phyloP scores from a whole-genome alignment of 2,329 filamentous ascomycete species.

The Colletotrichum gloeosporioides region DNA sequence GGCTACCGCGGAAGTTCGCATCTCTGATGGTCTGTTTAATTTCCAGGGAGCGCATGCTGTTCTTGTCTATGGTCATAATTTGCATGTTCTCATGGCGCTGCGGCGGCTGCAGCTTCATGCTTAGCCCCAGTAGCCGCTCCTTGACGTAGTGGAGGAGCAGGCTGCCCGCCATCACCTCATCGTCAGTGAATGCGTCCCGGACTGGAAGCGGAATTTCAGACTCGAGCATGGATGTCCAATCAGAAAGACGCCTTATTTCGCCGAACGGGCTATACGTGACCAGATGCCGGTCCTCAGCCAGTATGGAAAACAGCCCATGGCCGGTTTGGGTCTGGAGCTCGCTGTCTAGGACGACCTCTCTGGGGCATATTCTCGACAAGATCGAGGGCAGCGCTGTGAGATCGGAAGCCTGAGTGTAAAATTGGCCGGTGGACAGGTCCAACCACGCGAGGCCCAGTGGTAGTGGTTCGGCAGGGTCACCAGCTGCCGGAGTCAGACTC shows the following conservation, averaged over 20 bases:
- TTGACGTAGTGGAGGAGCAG: slow-evolving; percentile 85
- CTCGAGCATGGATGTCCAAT: slow-evolving; percentile 82
- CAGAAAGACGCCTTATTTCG: slow-evolving; percentile 54
- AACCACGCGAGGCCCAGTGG: slow-evolving; percentile 87
- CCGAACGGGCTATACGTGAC: slow-evolving; percentile 71
- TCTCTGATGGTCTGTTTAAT: slow-evolving; percentile 87
- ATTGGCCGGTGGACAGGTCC: slow-evolving; percentile 93
- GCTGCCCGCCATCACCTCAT: slow-evolving; percentile 79
- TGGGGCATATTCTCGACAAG: slow-evolving; percentile 81
- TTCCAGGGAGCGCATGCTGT: slow-evolving; percentile 87
- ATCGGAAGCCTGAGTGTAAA: slow-evolving; percentile 81
- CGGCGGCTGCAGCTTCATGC: slow-evolving; percentile 84
- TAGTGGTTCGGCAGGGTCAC: slow-evolving; percentile 26
- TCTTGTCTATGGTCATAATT: slow-evolving; percentile 90
- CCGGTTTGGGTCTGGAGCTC: slow-evolving; percentile 61
- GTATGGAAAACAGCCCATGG: slow-evolving; percentile 68
- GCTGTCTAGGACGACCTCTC: slow-evolving; percentile 83
- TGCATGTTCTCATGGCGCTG: slow-evolving; percentile 75
- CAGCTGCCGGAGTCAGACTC: slow-evolving; percentile 8
- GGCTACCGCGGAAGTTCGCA: slow-evolving; percentile 77
- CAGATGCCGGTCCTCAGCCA: slow-evolving; percentile 77
- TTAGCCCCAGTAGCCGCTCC: slow-evolving; percentile 76
- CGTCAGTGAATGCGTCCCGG: slow-evolving; percentile 62
- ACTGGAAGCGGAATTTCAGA: slow-evolving; percentile 64
- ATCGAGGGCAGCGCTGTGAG: slow-evolving; percentile 77